Evolutionary conservation across 2,329 filamentous ascomycete genomes (phyloP).

Genomic region (Cryphonectria parasitica): DNA sequence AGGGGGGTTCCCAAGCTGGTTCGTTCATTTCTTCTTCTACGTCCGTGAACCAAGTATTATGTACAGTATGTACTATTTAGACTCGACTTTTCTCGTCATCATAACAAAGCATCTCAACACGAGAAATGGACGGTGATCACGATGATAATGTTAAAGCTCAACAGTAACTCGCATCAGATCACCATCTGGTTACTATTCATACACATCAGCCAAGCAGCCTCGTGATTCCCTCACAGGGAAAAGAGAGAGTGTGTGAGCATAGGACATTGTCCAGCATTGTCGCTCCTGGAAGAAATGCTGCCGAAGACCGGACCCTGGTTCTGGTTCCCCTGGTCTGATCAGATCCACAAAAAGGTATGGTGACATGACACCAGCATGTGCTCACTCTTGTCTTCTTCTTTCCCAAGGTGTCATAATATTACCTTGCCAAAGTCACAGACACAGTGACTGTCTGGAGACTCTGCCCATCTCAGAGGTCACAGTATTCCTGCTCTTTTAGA

Average conservation of each 20-base stretch:
- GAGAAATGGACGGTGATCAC: not conserved
- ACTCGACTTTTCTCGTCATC: not conserved
- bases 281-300: conserved; percentile 22
- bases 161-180: too few species aligned
- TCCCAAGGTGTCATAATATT: not conserved
- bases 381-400: not conserved
- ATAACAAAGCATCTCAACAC: too few species aligned
- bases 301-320: conserved; percentile 23
- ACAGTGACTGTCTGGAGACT: too few species aligned
- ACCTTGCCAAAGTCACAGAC: not conserved
- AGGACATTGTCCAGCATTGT: not conserved
- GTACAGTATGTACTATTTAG: too few species aligned
- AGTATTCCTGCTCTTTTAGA: not conserved
- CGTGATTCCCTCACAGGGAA: not conserved
- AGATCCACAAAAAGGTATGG: conserved; percentile 10
- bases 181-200: not conserved
- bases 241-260: not conserved
- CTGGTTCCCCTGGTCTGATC: conserved; percentile 6
- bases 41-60: not conserved
- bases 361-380: not conserved
- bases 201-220: not conserved
- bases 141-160: not conserved
- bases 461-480: not conserved
- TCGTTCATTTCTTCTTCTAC: not conserved
- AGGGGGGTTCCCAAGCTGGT: not conserved